phyloP scores from a whole-genome alignment of 352 stramenopile species.

The Globisporangium orthogonon region DNA sequence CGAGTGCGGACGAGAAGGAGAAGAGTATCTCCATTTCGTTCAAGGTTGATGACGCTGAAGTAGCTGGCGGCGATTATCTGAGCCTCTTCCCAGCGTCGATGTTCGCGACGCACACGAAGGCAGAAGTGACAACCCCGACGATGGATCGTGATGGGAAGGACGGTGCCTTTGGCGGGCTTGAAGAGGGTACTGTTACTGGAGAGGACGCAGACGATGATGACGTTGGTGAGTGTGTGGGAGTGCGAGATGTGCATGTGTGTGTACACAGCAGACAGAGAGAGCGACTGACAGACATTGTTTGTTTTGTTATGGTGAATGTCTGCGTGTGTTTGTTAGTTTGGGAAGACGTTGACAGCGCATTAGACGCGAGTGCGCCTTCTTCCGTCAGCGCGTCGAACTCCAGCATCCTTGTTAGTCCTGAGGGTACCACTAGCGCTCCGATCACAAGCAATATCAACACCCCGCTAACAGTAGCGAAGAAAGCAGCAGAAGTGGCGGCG shows the following conservation, averaged over 20 bases:
- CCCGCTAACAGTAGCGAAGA: background rate
- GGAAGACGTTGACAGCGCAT: constrained; percentile 17
- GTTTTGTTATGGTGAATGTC: background rate
- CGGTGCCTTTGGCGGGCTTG: too few relatives aligned
- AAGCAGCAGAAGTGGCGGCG: background rate
- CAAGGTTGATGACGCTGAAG: constrained; percentile 33
- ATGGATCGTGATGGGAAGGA: too few relatives aligned
- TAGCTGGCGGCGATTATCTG: constrained; percentile 14
- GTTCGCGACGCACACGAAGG: constrained; percentile 10
- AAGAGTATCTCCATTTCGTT: constrained; percentile 35
- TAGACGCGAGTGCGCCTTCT: background rate
- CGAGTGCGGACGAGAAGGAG: constrained; percentile 3
- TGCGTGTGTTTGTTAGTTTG: constrained; percentile 15
- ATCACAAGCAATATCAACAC: background rate
- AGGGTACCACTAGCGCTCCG: background rate
- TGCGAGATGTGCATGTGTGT: background rate
- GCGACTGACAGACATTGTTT: too few relatives aligned
- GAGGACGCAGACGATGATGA: constrained; percentile 3
- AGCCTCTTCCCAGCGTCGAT: constrained; percentile 31
- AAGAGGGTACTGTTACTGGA: background rate
- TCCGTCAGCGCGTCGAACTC: background rate
- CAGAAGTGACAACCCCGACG: background rate
- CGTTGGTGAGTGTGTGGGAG: constrained; percentile 2
- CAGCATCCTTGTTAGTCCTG: background rate
- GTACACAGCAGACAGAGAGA: too few relatives aligned